Conservation (phyloP, 345 rosid species). For the Salix koriyanagi region DNA sequence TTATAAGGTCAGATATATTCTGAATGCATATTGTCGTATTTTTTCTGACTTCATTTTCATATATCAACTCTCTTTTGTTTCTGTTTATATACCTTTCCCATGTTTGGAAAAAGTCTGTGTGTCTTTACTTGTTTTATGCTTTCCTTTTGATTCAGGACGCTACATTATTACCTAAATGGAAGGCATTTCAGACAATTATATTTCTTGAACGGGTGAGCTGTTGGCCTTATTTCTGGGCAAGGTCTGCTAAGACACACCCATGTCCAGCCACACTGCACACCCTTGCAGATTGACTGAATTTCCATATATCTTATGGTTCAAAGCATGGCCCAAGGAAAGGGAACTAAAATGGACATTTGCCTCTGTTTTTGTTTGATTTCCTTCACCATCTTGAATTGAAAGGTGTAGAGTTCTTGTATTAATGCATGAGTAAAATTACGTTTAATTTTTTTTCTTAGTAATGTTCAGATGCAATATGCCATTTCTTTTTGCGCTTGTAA, state of each 20-base stretch:
- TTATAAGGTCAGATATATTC: conserved; percentile 52
- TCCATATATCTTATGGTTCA: background rate
- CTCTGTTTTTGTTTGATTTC: background rate
- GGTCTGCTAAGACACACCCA: background rate
- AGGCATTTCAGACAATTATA: conserved; percentile 82
- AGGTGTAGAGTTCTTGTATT: background rate
- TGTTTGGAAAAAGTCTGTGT: conserved; percentile 1
- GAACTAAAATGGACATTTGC: background rate
- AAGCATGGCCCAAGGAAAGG: background rate
- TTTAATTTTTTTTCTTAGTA: background rate
- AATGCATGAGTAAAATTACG: background rate
- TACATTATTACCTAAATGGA: conserved; percentile 68
- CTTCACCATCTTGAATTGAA: background rate
- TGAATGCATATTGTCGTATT: background rate
- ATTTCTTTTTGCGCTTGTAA: background rate
- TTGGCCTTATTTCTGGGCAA: background rate
- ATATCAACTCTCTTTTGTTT: background rate
- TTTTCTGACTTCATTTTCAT: background rate
- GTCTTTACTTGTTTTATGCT: background rate
- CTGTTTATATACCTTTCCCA: background rate
- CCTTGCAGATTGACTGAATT: background rate
- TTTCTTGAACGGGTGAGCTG: conserved; percentile 75
- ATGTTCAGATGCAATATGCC: background rate
- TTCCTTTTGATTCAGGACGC: conserved; percentile 52
- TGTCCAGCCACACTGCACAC: background rate